A percentile compares a stretch with the other conserved stretches of the same genome.
phyloP scores from a whole-genome alignment of 805 yeast genomes.

The Sugiyamaella qingdaonensis region DNA sequence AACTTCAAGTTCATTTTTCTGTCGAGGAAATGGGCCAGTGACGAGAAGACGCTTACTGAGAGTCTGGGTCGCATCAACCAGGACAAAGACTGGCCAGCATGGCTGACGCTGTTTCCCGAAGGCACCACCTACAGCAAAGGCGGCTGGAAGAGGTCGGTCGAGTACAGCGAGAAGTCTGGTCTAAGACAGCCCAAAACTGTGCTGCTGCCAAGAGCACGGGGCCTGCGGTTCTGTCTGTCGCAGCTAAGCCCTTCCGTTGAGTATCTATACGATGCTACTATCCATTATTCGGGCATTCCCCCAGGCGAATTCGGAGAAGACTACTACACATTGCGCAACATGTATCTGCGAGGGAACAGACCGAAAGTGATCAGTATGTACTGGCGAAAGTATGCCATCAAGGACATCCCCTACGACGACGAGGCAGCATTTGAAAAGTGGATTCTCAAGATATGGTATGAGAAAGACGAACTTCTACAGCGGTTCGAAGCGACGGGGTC shows the following conservation, averaged over 20 bases:
- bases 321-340: conserved; percentile 57
- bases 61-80: conserved; percentile 52
- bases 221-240: conserved; percentile 62
- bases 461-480: conserved; percentile 72
- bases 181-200: conserved; percentile 50
- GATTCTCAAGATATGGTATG: conserved; percentile 69
- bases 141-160: conserved; percentile 55
- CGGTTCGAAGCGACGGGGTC: conserved; percentile 52
- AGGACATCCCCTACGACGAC: conserved; percentile 61
- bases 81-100: conserved; percentile 50
- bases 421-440: conserved; percentile 63
- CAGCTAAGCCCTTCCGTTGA: conserved; percentile 40
- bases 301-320: conserved; percentile 70
- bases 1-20: conserved; percentile 73
- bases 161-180: conserved; percentile 49
- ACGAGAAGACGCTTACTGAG: conserved; percentile 54
- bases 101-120: conserved; percentile 83
- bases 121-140: conserved; percentile 80
- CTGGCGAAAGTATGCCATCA: conserved; percentile 52
- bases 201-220: conserved; percentile 79
- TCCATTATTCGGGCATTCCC: conserved; percentile 72
- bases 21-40: conserved; percentile 82
- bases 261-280: conserved; percentile 73
- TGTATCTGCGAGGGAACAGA: conserved; percentile 65
- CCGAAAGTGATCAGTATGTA: conserved; percentile 66